A percentile compares a stretch with the other conserved stretches of the same genome.
phyloP scores from a whole-genome alignment of 768 basidiomycete genomes.

The Kondoa subrosea region DNA sequence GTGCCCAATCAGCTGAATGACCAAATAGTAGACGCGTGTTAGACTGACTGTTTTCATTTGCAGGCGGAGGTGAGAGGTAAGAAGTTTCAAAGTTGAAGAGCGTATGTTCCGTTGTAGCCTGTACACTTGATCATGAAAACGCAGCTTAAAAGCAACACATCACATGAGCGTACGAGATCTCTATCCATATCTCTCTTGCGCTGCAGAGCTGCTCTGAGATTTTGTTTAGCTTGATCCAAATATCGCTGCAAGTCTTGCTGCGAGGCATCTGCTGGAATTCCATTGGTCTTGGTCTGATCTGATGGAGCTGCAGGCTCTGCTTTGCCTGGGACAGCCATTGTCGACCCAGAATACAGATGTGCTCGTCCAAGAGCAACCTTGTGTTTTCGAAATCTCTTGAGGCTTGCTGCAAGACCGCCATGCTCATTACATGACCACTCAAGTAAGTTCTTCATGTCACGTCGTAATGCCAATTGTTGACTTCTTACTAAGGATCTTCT shows the following conservation, averaged over 20 bases:
- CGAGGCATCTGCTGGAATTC: no score
- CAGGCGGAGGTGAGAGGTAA: constrained; percentile 15
- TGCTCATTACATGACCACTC: no score
- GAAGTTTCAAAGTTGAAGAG: constrained; percentile 20
- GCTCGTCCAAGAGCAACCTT: no score
- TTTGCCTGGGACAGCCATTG: no score
- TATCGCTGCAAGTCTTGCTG: neutral
- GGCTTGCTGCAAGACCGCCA: no score
- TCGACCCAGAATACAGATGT: no score
- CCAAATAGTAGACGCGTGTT: neutral
- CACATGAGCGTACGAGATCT: neutral
- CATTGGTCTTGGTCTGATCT: no score
- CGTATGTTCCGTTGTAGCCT: constrained; percentile 11
- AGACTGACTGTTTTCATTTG: neutral
- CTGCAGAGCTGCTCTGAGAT: neutral
- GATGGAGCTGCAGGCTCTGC: no score
- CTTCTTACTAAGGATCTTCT: no score
- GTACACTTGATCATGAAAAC: neutral
- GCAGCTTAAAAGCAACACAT: neutral
- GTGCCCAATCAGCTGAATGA: neutral
- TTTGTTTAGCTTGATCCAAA: neutral
- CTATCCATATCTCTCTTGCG: constrained; percentile 2
- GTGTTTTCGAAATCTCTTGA: no score
- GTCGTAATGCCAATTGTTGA: no score
- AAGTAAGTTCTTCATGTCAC: no score